These are phyloP conservation scores for Neoarthrinium moseri DNA, from an alignment of 2,329 filamentous ascomycete species.

Conservation along the genomic window DNA sequence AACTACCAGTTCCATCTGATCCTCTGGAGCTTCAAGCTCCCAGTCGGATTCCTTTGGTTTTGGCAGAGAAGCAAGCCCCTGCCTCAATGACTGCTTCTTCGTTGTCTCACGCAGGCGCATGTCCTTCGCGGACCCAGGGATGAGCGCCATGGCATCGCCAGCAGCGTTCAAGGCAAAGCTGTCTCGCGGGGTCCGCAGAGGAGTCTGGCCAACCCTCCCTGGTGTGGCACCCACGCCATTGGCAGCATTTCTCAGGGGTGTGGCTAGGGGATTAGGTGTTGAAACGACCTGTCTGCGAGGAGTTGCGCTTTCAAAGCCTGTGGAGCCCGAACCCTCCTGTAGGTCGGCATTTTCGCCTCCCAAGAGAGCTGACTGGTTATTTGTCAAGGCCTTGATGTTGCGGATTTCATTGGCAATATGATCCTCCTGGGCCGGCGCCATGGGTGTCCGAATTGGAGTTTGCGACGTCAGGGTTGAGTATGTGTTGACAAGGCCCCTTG, in stretches of 20 bases:
- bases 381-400: conserved; percentile 87
- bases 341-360: conserved; percentile 93
- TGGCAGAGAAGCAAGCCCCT: conserved; percentile 77
- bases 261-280: conserved; percentile 96
- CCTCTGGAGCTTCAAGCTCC: conserved; percentile 89
- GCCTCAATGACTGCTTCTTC: conserved; percentile 65
- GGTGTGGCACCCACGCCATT: conserved; percentile 69
- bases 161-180: conserved; percentile 79
- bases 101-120: conserved; percentile 69
- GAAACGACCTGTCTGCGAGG: conserved; percentile 77
- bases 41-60: conserved; percentile 92
- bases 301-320: conserved; percentile 82
- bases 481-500: conserved; percentile 80
- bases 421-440: conserved; percentile 89
- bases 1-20: conserved; percentile 60
- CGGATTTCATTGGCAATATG: conserved; percentile 94
- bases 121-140: conserved; percentile 75
- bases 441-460: conserved; percentile 88
- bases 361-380: conserved; percentile 89
- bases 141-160: conserved; percentile 62
- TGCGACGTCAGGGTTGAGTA: conserved; percentile 79
- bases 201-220: conserved; percentile 71
- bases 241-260: conserved; percentile 68
- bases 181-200: conserved; percentile 85
- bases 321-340: conserved; percentile 76